Conservation (phyloP, 2,329 filamentous ascomycete genomes). For the Zarea fungicola region DNA sequence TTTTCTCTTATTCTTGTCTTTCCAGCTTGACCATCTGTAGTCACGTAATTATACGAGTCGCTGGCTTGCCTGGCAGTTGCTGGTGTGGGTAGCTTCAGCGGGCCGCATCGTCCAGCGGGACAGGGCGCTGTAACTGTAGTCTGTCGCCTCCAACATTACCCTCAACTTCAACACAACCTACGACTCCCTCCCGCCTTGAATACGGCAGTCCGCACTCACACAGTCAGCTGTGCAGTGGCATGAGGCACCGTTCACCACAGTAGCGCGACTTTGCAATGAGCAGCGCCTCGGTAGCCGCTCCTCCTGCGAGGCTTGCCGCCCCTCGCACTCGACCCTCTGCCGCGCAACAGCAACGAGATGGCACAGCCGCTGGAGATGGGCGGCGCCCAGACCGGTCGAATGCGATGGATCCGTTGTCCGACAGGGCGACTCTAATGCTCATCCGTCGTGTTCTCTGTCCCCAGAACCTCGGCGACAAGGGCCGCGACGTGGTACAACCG, state of each 20-base stretch:
- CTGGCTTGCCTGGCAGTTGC: too few relatives aligned
- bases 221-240: not conserved
- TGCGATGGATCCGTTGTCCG: conserved; percentile 54
- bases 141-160: not conserved
- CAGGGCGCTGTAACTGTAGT: not conserved
- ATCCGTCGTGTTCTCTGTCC: conserved; percentile 81
- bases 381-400: conserved; percentile 30
- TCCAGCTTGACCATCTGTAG: not conserved
- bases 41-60: not conserved
- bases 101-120: too few relatives aligned
- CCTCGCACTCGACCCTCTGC: conserved; percentile 12
- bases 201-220: not conserved
- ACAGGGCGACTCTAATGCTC: conserved; percentile 73
- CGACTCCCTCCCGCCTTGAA: not conserved
- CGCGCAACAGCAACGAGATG: conserved; percentile 19
- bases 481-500: conserved; percentile 42
- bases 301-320: conserved; percentile 10
- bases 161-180: conserved; percentile 1
- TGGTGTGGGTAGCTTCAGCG: too few relatives aligned
- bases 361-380: conserved; percentile 18
- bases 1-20: not conserved
- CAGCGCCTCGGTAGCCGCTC: conserved; percentile 4
- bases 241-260: not conserved
- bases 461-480: conserved; percentile 58
- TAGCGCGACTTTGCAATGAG: conserved; percentile 8